phyloP scores from a whole-genome alignment of 2,329 filamentous ascomycete genomes.

The Botrytis elliptica region DNA sequence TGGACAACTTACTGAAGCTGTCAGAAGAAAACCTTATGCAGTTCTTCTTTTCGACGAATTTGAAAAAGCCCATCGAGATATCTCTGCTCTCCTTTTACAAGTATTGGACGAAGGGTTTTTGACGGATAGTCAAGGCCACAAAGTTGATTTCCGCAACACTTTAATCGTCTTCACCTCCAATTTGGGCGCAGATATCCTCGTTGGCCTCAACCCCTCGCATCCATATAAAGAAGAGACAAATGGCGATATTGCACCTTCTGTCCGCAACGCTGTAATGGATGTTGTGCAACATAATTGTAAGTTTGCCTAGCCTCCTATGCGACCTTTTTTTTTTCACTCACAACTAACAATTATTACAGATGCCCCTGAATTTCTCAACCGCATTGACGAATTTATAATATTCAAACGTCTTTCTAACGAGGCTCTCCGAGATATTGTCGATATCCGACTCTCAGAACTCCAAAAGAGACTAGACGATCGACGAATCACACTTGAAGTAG shows the following conservation, averaged over 20 bases:
- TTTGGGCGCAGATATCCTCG: constrained; percentile 86
- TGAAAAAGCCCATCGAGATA: constrained; percentile 95
- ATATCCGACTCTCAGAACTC: constrained; percentile 84
- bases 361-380: constrained; percentile 92
- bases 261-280: constrained; percentile 83
- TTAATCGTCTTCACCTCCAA: constrained; percentile 97
- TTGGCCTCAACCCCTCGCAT: constrained; percentile 67
- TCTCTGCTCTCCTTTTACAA: constrained; percentile 86
- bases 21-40: constrained; percentile 91
- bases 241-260: constrained; percentile 68
- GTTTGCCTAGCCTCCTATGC: constrained; percentile 40
- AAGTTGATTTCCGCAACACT: constrained; percentile 94
- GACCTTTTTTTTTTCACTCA: neutral
- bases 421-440: constrained; percentile 87
- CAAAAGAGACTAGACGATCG: constrained; percentile 81
- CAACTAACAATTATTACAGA: constrained; percentile 41
- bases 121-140: constrained; percentile 92
- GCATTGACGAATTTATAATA: constrained; percentile 94
- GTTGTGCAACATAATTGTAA: constrained; percentile 64
- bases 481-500: constrained; percentile 73
- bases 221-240: constrained; percentile 61
- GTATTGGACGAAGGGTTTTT: constrained; percentile 95
- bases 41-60: constrained; percentile 96
- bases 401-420: constrained; percentile 80
- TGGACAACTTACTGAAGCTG: constrained; percentile 92